Evolutionary conservation across 371 early-diverging fungal species (phyloP), one percentile per base, ranked within the genome.

Genomic region (Circinella umbellata): DNA sequence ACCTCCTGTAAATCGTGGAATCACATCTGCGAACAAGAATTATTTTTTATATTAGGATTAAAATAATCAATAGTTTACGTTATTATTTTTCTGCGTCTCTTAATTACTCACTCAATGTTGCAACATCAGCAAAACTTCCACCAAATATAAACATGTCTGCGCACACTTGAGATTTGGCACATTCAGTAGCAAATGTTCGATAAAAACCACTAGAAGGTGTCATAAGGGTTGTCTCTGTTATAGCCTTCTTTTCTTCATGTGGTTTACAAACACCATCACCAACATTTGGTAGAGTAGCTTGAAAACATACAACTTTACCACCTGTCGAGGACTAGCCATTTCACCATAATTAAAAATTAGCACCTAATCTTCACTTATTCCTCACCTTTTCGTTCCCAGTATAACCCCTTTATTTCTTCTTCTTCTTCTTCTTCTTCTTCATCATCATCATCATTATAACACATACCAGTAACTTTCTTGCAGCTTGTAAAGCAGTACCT

Each of bases 1-100:
- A 17, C 98, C 98, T 20, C 97, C 98, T 2, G 98, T 97, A 77
- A 89, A 92, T 63, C 91, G 90, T n/a, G 93, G 89, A 53, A 89
- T 80, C 3, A 89, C 85, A 65, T 85, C 90, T 89, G 69, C 15
- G 27, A 53, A 61, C n/a, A 7, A 46, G 6, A 17, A n/a, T 13
- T 15, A 17, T 17, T 51, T 51, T 13, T 8, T 5, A 51, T 51
- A 51, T 27, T 27, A 27, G 27, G 27, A 27, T 27, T 27, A 27
- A 27, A 27, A 27, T 27, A 51, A 51, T 15, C 51, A 17, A 1
- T 17, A 1, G n/a, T 51, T 51, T 51, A 5, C 7, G 15, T 6
- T 15, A n/a, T 14, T 17, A 14, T 51, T 51, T 13, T 51, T n/a
- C 51, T n/a, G 8, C 51, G 27, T 27, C 51, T n/a, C 5, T n/a